Conservation (phyloP, 192 early-diverging fungal genomes). For the Podila horticola region DNA sequence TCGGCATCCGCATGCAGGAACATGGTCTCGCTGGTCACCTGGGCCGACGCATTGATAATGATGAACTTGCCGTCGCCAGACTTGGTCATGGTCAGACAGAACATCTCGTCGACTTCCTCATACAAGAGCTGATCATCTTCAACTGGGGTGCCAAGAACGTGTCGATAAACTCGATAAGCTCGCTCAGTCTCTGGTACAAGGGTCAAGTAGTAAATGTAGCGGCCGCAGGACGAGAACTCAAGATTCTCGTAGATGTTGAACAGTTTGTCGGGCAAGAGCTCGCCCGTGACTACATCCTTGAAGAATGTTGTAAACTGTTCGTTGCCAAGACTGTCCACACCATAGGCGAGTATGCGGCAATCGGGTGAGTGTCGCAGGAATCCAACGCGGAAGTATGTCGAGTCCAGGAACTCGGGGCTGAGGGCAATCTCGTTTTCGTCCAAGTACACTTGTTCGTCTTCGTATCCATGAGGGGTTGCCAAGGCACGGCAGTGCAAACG, state of each 20-base stretch:
- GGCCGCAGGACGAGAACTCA: constrained; percentile 65
- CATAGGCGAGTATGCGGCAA: constrained; percentile 63
- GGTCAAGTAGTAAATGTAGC: constrained; percentile 59
- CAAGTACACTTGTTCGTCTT: constrained; percentile 30
- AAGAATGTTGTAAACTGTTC: constrained; percentile 64
- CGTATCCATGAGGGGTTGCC: background rate
- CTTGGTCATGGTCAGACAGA: constrained; percentile 65
- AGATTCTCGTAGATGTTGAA: constrained; percentile 63
- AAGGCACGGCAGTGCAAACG: constrained; percentile 35
- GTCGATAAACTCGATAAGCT: constrained; percentile 61
- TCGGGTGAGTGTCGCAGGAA: constrained; percentile 68
- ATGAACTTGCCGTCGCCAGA: constrained; percentile 62
- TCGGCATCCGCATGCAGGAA: constrained; percentile 53
- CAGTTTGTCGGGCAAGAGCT: constrained; percentile 55
- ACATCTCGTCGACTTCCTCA: constrained; percentile 72
- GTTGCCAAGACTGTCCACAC: constrained; percentile 61
- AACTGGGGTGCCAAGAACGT: constrained; percentile 54
- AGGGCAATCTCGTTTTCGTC: constrained; percentile 67
- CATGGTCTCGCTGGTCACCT: constrained; percentile 65
- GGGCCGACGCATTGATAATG: constrained; percentile 61
- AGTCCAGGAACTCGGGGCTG: constrained; percentile 57
- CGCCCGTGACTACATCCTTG: constrained; percentile 56
- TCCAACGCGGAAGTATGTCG: constrained; percentile 66
- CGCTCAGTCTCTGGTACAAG: constrained; percentile 61
- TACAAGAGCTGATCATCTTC: constrained; percentile 55